These are phyloP conservation scores for Cercospora sp. DNA, from an alignment of 2,329 filamentous ascomycete genomes.

Conservation along the genomic window DNA sequence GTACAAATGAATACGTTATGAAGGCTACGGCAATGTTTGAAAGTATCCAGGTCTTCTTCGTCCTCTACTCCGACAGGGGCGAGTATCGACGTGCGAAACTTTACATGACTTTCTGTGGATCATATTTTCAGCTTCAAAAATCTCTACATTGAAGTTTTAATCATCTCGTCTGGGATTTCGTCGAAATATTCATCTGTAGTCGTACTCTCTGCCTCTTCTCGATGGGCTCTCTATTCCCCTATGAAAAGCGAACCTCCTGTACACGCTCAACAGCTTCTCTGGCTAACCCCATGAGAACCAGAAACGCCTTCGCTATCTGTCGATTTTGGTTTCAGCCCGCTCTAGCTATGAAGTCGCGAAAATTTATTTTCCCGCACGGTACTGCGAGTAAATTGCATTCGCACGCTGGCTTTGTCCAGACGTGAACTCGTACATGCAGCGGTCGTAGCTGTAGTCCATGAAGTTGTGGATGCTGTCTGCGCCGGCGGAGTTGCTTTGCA, in stretches of 20 bases:
- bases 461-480: constrained; percentile 56
- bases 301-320: constrained; percentile 4
- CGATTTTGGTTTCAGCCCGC: neutral
- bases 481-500: constrained; percentile 36
- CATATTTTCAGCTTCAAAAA: neutral
- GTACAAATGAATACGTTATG: neutral
- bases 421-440: constrained; percentile 28
- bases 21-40: neutral
- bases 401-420: constrained; percentile 26
- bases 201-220: neutral
- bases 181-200: neutral
- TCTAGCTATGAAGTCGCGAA: neutral
- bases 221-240: neutral
- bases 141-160: neutral
- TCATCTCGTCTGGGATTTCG: neutral
- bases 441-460: constrained; percentile 46
- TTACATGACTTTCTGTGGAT: neutral
- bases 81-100: neutral
- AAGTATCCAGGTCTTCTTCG: neutral
- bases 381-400: constrained; percentile 25
- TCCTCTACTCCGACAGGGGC: neutral
- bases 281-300: too few relatives aligned
- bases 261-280: neutral
- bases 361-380: constrained; percentile 25
- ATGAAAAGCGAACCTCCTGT: neutral